Conservation (phyloP, 2,329 filamentous ascomycete species). For the Ophiostoma himal-ulmi region DNA sequence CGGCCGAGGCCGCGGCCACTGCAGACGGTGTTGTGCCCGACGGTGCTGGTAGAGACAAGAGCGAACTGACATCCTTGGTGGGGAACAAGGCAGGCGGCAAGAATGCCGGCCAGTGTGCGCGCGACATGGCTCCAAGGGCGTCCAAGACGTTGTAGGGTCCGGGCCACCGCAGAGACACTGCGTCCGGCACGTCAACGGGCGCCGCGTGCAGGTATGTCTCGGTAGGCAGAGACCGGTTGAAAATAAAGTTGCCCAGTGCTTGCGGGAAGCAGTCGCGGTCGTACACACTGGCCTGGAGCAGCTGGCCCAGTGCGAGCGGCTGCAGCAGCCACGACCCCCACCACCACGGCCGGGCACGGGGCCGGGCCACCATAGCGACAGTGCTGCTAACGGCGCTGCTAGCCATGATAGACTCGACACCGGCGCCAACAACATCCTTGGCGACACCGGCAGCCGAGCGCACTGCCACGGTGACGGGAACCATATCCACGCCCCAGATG, state of each 20-base stretch:
- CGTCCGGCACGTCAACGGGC: constrained; percentile 61
- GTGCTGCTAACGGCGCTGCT: constrained; percentile 15
- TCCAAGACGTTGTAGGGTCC: constrained; percentile 69
- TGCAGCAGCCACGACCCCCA: constrained; percentile 79
- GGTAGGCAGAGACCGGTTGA: constrained; percentile 55
- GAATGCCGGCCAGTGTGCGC: constrained; percentile 79
- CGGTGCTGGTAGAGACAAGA: constrained; percentile 70
- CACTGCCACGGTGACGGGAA: constrained; percentile 26
- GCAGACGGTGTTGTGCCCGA: constrained; percentile 64
- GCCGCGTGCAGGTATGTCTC: constrained; percentile 70
- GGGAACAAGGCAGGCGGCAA: constrained; percentile 85
- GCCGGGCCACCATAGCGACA: constrained; percentile 22
- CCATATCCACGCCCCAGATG: constrained; percentile 55
- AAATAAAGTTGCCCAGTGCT: constrained; percentile 46
- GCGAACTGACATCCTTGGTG: constrained; percentile 47
- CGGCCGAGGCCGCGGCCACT: constrained; percentile 19
- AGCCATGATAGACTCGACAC: constrained; percentile 19
- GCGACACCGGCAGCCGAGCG: constrained; percentile 33
- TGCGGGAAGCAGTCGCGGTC: constrained; percentile 67
- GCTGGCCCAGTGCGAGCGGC: constrained; percentile 68
- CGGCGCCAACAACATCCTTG: constrained; percentile 28
- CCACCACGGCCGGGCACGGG: constrained; percentile 68
- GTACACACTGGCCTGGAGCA: constrained; percentile 70
- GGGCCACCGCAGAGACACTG: constrained; percentile 61
- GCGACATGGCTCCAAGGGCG: constrained; percentile 73